Evolutionary conservation across 306 rosid genomes (phyloP).

Genomic region (Hippophae rhamnoides): DNA sequence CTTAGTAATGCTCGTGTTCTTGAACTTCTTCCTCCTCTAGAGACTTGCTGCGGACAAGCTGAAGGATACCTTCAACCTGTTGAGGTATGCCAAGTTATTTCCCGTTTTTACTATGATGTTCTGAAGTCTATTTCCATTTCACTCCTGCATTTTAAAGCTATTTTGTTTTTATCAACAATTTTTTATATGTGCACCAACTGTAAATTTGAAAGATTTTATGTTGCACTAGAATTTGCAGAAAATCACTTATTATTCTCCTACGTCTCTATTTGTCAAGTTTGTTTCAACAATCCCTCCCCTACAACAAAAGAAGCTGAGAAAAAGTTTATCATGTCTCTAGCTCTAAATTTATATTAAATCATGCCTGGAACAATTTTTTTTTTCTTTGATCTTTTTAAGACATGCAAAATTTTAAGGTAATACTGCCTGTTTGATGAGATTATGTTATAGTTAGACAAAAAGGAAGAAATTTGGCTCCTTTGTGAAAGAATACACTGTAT

Average conservation of each 20-base stretch:
- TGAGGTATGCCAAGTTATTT: conserved; percentile 47
- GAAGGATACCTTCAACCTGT: conserved; percentile 82
- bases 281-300: no score
- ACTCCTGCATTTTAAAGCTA: neutral
- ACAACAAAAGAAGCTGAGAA: no score
- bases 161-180: neutral
- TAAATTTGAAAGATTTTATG: no score
- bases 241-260: no score
- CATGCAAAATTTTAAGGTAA: no score
- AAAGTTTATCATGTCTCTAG: no score
- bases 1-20: conserved; percentile 66
- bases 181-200: neutral
- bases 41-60: conserved; percentile 51
- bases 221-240: no score
- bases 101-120: conserved; percentile 2
- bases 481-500: neutral
- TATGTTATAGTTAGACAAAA: no score
- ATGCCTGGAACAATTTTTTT: no score
- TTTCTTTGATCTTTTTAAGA: no score
- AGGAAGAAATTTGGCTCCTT: neutral
- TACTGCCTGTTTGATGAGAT: neutral
- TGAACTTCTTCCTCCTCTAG: conserved; percentile 81
- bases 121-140: neutral
- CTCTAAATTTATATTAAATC: no score
- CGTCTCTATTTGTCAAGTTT: no score